Evolutionary conservation across 1,284 basidiomycete genomes (phyloP), one percentile per base, ranked within the genome.

Genomic region (Microbotryum silenes-acaulis): DNA sequence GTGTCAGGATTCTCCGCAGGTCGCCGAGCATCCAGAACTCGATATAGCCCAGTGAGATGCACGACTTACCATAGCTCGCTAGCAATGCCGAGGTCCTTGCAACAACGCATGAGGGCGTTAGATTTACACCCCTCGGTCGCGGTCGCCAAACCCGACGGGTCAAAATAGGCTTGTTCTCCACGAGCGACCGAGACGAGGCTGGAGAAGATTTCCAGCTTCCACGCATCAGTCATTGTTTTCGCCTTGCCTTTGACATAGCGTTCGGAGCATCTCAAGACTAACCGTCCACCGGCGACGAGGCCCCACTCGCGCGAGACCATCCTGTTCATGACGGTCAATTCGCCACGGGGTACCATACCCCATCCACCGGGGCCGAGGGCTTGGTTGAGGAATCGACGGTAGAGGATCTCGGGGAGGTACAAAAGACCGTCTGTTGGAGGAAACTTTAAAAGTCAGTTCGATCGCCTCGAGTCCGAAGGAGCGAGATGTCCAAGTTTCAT

Each of bases 341-440:
- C 90, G 53, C 88, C 87, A 25, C 94, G 83, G 3, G 94, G 94
- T 16, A 92, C 94, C 60, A 97, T 82, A 21, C 94, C 94, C 94
- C 94, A 97, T 4, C 87, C 93, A 16, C 94, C 94, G 7, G 94
- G 94, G 10, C 94, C 94, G 72, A 98, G 97, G 0, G 94, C 91
- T 66, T 81, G 84, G 80, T 97, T 97, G 51, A 97, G 77, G 46
- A 92, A 87, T 18, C 94, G 83, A n/a, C 94, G 83, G 74, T 97
- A 98, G 76, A 97, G 96, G 75, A 97, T 98, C 75, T 97, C 94
- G 27, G 94, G 94, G 12, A 98, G 84, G 77, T 97, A 98, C 33
- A 97, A 79, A 42, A 98, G 80, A 3, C 94, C 94, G 70, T 97
- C 94, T 91, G 70, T 42, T 12, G 14, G 16, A 0, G n/a, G 20